phyloP scores from a whole-genome alignment of 2,329 filamentous ascomycete genomes.

The Xylaria sp. region DNA sequence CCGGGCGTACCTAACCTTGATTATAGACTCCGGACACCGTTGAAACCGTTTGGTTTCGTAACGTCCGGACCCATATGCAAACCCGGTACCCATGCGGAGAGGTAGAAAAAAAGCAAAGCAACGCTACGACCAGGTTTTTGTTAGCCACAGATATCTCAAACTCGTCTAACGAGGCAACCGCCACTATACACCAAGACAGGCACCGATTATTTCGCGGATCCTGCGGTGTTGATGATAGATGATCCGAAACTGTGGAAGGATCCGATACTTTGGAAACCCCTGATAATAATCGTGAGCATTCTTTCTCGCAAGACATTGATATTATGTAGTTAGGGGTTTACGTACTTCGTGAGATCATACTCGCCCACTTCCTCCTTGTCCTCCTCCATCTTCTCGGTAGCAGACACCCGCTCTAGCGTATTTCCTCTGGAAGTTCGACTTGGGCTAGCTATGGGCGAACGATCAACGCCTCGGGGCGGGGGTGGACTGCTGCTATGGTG shows the following conservation, averaged over 20 bases:
- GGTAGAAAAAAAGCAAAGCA: constrained; percentile 12
- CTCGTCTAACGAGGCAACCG: background rate
- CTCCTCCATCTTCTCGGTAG: constrained; percentile 41
- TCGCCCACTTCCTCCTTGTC: constrained; percentile 62
- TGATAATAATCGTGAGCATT: constrained; percentile 49
- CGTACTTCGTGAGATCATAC: constrained; percentile 69
- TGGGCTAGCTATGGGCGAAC: constrained; percentile 63
- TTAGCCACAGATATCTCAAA: background rate
- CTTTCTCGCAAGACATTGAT: background rate
- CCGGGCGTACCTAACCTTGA: background rate
- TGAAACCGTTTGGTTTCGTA: constrained; percentile 12
- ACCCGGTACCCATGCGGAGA: constrained; percentile 23
- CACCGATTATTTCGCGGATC: constrained; percentile 21
- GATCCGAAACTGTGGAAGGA: constrained; percentile 59
- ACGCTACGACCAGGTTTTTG: background rate
- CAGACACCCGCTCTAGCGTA: constrained; percentile 42
- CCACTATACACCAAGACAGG: background rate
- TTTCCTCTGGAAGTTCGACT: constrained; percentile 51
- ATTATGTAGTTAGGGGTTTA: background rate
- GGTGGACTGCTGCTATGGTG: constrained; percentile 69
- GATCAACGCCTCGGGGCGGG: constrained; percentile 58
- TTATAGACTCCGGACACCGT: background rate
- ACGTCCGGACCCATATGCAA: constrained; percentile 16
- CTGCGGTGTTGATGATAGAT: constrained; percentile 25
- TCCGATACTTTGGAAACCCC: constrained; percentile 73